Percentiles rank a stretch among this genome's conserved stretches.
Conservation (phyloP, 2,329 filamentous ascomycete species). For the Talaromyces funiculosus region DNA sequence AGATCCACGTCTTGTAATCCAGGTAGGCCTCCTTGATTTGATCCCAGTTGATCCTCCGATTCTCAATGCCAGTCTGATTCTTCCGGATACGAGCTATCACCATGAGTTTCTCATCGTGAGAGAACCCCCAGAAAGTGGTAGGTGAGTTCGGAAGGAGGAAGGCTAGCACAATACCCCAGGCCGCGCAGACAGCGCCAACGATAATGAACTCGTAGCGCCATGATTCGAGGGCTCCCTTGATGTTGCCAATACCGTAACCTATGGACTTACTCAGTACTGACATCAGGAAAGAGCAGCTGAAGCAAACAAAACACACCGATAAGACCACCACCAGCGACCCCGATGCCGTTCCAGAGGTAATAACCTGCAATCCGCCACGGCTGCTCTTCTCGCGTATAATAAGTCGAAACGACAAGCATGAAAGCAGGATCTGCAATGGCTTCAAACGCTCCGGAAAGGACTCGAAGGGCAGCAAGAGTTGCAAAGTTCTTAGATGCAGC, state of each 20-base stretch:
- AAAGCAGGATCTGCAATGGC: conserved; percentile 51
- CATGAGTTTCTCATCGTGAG: conserved; percentile 9
- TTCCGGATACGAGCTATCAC: conserved; percentile 7
- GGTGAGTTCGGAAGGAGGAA: conserved; percentile 11
- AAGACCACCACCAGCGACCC: conserved; percentile 6
- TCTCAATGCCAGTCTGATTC: conserved; percentile 9
- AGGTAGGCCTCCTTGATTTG: conserved; percentile 9
- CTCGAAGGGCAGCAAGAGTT: conserved; percentile 47
- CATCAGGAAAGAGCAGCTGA: not conserved
- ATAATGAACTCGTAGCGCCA: not conserved
- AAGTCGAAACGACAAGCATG: conserved; percentile 44
- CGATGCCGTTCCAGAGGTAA: conserved; percentile 10
- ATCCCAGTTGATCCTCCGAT: conserved; percentile 9
- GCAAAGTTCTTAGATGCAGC: conserved; percentile 48
- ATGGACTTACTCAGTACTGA: not conserved
- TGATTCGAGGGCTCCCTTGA: not conserved
- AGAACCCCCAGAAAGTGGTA: conserved; percentile 7
- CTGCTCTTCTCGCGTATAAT: conserved; percentile 8
- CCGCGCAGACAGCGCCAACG: conserved; percentile 6
- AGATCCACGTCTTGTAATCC: conserved; percentile 9
- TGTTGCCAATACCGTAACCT: not conserved
- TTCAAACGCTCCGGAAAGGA: conserved; percentile 50
- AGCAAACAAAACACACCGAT: not conserved
- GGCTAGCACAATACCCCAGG: conserved; percentile 6
- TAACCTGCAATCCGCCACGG: conserved; percentile 7